Conservation (phyloP, 176 grass and related monocot species). For the Avena atlantica region DNA sequence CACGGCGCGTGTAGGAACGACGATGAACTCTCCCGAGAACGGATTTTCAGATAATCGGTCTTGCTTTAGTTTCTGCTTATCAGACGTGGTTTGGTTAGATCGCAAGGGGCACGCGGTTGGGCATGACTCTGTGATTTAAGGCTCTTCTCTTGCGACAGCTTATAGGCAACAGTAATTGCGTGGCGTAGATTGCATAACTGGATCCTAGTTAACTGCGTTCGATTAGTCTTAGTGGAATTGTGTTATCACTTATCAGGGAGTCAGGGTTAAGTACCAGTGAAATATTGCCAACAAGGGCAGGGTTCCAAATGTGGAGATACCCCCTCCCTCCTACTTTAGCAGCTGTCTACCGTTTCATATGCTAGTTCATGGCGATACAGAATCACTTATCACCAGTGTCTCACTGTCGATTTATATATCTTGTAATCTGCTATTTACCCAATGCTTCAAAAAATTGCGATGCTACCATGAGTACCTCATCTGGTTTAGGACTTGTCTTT, state of each 20-base stretch:
- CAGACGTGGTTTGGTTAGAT: not conserved
- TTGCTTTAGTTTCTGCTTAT: not conserved
- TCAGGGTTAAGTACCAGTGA: slow-evolving; percentile 2
- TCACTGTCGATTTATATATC: not conserved
- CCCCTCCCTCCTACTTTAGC: not conserved
- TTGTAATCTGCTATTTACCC: not conserved
- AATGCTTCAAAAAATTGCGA: not conserved
- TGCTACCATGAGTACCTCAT: not conserved
- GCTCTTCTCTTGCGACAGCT: not conserved
- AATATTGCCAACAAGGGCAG: not conserved
- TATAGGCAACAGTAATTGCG: not conserved
- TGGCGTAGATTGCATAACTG: slow-evolving; percentile 18
- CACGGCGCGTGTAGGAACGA: slow-evolving; percentile 11
- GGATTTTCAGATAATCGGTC: slow-evolving; percentile 9
- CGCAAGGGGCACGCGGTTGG: not conserved
- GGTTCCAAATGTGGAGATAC: slow-evolving; percentile 9
- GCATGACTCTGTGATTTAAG: not conserved
- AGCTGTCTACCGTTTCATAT: not conserved
- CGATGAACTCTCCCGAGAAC: slow-evolving; percentile 25
- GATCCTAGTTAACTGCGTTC: not conserved
- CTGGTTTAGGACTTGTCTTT: slow-evolving; percentile 13
- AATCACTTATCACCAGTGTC: not conserved
- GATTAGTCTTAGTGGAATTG: not conserved
- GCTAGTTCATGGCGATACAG: slow-evolving; percentile 7
- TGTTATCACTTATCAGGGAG: not conserved